Conservation (phyloP, 139 green algal genomes). For the Nannochloris sp. region DNA sequence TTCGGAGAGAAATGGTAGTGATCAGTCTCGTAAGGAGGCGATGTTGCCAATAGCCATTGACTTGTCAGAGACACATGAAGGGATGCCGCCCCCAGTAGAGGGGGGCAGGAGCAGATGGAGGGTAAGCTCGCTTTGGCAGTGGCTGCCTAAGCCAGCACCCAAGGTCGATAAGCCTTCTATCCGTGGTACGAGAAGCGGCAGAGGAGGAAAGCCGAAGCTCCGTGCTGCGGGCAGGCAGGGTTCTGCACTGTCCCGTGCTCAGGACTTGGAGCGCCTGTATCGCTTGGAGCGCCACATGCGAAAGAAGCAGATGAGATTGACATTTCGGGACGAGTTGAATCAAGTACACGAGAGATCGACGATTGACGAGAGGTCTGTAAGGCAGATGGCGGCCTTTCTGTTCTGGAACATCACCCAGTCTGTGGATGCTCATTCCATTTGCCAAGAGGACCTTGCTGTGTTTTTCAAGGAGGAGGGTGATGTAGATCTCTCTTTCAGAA, state of each 20-base stretch:
- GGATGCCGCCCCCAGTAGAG: no score
- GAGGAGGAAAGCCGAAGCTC: neutral
- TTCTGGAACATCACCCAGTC: constrained; percentile 52
- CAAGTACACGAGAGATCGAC: constrained; percentile 13
- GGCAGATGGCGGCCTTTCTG: constrained; percentile 43
- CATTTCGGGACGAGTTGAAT: constrained; percentile 42
- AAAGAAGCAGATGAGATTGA: constrained; percentile 47
- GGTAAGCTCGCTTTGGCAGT: no score
- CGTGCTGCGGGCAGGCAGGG: neutral
- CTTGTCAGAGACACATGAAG: no score
- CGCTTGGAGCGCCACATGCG: constrained; percentile 50
- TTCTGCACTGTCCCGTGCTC: no score
- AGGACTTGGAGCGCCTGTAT: constrained; percentile 7
- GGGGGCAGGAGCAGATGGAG: no score
- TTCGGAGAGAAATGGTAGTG: no score
- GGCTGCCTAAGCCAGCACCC: no score
- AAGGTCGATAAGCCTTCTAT: no score
- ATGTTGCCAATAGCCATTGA: no score
- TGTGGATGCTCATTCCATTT: constrained; percentile 32
- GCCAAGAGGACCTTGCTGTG: constrained; percentile 41
- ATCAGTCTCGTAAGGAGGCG: no score
- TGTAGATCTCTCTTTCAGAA: constrained; percentile 38
- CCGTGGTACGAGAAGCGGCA: neutral
- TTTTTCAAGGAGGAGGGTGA: constrained; percentile 36
- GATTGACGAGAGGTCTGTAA: constrained; percentile 43